Evolutionary conservation across 805 yeast genomes (phyloP).

Genomic region (Kregervanrija pseudodelftensis): DNA sequence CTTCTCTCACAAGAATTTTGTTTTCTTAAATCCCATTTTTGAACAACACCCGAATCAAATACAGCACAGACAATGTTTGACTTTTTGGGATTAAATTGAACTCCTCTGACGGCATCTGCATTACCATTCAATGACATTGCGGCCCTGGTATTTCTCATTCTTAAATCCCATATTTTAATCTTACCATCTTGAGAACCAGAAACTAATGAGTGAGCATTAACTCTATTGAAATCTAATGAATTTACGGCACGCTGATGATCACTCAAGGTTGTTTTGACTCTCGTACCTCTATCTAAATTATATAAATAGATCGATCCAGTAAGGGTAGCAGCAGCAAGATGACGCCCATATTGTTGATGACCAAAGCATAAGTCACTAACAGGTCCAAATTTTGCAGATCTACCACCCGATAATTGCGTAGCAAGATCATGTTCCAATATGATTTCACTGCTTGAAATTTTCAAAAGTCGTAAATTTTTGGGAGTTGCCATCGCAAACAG

Average conservation of each 20-base stretch:
- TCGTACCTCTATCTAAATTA: slow-evolving; percentile 24
- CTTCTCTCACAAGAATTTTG: slow-evolving; percentile 57
- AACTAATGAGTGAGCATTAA: slow-evolving; percentile 34
- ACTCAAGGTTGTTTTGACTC: slow-evolving; percentile 24
- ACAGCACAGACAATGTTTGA: slow-evolving; percentile 62
- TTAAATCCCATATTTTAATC: slow-evolving; percentile 68
- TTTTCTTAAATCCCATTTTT: slow-evolving; percentile 78
- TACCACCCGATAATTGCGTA: slow-evolving; percentile 18
- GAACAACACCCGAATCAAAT: slow-evolving; percentile 84
- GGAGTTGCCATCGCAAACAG: slow-evolving; percentile 36
- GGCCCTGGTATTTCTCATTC: slow-evolving; percentile 41
- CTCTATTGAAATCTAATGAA: slow-evolving; percentile 33
- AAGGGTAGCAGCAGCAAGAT: slow-evolving; percentile 38
- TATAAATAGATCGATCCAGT: slow-evolving; percentile 38
- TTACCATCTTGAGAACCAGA: slow-evolving; percentile 80
- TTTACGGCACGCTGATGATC: slow-evolving; percentile 44
- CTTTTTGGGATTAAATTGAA: slow-evolving; percentile 47
- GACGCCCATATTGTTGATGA: slow-evolving; percentile 30
- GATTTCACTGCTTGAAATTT: slow-evolving; percentile 26
- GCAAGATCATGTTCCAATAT: slow-evolving; percentile 30
- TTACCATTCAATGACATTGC: slow-evolving; percentile 47
- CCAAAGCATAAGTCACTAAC: slow-evolving; percentile 39
- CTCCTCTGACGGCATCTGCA: slow-evolving; percentile 62
- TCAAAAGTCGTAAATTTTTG: slow-evolving; percentile 32
- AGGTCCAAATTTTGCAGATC: slow-evolving; percentile 32